These are phyloP conservation scores for Pythium insidiosum DNA, from an alignment of 352 stramenopile species.

Conservation along the genomic window DNA sequence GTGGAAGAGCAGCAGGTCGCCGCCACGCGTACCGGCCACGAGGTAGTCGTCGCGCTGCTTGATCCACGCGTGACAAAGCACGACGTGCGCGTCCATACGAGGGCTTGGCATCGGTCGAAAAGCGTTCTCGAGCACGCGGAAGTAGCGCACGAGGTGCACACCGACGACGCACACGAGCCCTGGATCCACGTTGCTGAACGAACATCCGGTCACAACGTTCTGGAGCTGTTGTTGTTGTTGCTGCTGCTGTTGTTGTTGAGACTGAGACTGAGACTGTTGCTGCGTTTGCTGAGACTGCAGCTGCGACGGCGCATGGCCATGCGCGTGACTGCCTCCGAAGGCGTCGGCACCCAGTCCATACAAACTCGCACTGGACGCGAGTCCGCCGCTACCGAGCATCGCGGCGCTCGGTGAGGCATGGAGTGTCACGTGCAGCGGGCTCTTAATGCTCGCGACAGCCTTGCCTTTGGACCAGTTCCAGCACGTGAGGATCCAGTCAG, in stretches of 20 bases:
- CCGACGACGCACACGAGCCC: constrained; percentile 84
- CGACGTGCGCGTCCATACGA: constrained; percentile 59
- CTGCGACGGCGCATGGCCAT: too few species aligned
- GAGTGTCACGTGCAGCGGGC: constrained; percentile 42
- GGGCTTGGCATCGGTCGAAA: constrained; percentile 80
- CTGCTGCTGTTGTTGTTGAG: too few species aligned
- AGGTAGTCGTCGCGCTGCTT: constrained; percentile 87
- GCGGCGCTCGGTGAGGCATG: constrained; percentile 34
- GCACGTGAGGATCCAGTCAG: constrained; percentile 85
- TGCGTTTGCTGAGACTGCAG: too few species aligned
- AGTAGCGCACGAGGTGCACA: constrained; percentile 82
- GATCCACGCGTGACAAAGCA: constrained; percentile 86
- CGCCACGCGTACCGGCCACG: constrained; percentile 72
- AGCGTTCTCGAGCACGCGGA: constrained; percentile 83
- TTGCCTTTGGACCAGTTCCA: constrained; percentile 93
- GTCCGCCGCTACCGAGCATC: constrained; percentile 36
- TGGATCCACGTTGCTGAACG: constrained; percentile 86
- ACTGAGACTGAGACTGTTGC: too few species aligned
- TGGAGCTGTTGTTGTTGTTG: neutral
- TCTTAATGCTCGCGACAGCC: constrained; percentile 66
- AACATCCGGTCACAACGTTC: constrained; percentile 60
- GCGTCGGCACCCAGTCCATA: too few species aligned
- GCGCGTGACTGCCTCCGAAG: too few species aligned
- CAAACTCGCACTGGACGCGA: too few species aligned
- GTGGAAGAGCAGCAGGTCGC: constrained; percentile 86